These are phyloP conservation scores for Medicago lupulina DNA, from an alignment of 306 rosid species.

Conservation along the genomic window DNA sequence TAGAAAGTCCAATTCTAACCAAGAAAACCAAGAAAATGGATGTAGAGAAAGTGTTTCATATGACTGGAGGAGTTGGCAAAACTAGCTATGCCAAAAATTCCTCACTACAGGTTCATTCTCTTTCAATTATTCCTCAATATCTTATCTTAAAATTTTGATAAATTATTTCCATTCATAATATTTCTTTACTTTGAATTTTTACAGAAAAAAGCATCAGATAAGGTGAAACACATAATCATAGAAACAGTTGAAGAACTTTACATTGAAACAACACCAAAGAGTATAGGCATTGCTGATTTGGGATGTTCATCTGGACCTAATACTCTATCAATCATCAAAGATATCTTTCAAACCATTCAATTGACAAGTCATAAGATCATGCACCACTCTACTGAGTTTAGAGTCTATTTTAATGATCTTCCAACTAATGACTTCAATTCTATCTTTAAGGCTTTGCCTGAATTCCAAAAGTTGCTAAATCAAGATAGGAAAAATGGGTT, in stretches of 20 bases:
- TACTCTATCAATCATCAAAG: slow-evolving; percentile 74
- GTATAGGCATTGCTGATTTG: slow-evolving; percentile 87
- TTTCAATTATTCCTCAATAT: not conserved
- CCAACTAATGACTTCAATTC: slow-evolving; percentile 97
- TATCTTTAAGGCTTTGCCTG: slow-evolving; percentile 83
- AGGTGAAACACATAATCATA: slow-evolving; percentile 79
- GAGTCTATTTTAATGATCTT: slow-evolving; percentile 88
- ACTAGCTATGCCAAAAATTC: slow-evolving; percentile 94
- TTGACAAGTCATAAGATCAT: slow-evolving; percentile 49
- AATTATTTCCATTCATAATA: slow-evolving; percentile 1
- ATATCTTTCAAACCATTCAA: slow-evolving; percentile 68
- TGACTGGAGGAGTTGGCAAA: slow-evolving; percentile 85
- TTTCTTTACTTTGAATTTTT: not conserved
- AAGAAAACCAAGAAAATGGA: slow-evolving; percentile 62
- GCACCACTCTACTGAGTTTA: slow-evolving; percentile 60
- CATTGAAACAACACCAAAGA: slow-evolving; percentile 62
- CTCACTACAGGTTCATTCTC: slow-evolving; percentile 65
- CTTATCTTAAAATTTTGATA: not conserved
- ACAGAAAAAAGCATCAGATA: slow-evolving; percentile 81
- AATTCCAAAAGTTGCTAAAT: slow-evolving; percentile 60
- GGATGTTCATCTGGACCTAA: slow-evolving; percentile 96
- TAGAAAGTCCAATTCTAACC: slow-evolving; percentile 8
- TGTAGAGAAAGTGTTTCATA: slow-evolving; percentile 79
- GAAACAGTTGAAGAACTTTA: slow-evolving; percentile 68
- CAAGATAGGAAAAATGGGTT: slow-evolving; percentile 47